These are phyloP conservation scores for Penicillium taxi DNA, from an alignment of 495 filamentous ascomycete species.

Conservation along the genomic window DNA sequence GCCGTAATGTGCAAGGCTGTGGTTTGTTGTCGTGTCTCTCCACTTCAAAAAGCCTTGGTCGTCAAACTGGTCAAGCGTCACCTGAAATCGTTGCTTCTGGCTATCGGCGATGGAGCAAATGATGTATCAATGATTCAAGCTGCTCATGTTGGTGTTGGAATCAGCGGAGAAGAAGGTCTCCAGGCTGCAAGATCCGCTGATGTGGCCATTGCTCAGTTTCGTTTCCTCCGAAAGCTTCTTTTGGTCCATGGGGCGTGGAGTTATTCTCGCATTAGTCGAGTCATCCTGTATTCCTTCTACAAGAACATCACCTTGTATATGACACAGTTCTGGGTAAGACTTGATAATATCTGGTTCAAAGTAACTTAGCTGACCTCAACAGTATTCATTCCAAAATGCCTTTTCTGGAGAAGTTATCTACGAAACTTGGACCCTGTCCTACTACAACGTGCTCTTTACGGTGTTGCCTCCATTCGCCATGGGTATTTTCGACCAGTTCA, in stretches of 20 bases:
- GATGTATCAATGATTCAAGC: constrained; percentile 99
- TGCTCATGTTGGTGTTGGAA: constrained; percentile 96
- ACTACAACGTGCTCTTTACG: constrained; percentile 99
- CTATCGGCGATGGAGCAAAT: constrained; percentile 97
- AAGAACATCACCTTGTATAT: constrained; percentile 98
- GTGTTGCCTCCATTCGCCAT: constrained; percentile 89
- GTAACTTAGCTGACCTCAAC: neutral
- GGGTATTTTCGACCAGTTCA: constrained; percentile 97
- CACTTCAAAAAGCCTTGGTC: constrained; percentile 96
- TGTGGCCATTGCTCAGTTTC: constrained; percentile 93
- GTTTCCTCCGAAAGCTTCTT: constrained; percentile 88
- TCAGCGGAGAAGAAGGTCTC: constrained; percentile 96
- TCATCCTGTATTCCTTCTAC: constrained; percentile 97
- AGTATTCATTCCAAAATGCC: constrained; percentile 96
- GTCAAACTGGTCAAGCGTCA: constrained; percentile 98
- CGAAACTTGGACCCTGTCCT: constrained; percentile 97
- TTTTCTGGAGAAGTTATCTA: constrained; percentile 98
- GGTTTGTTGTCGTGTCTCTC: constrained; percentile 97
- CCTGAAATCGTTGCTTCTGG: constrained; percentile 82
- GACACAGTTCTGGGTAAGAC: constrained; percentile 94
- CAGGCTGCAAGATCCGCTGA: constrained; percentile 95
- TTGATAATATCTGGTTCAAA: neutral
- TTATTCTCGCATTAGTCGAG: constrained; percentile 92
- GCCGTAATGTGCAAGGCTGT: constrained; percentile 97
- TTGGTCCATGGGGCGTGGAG: constrained; percentile 97